phyloP scores from a whole-genome alignment of 2,329 filamentous ascomycete species.

The Thielaviopsis populi region DNA sequence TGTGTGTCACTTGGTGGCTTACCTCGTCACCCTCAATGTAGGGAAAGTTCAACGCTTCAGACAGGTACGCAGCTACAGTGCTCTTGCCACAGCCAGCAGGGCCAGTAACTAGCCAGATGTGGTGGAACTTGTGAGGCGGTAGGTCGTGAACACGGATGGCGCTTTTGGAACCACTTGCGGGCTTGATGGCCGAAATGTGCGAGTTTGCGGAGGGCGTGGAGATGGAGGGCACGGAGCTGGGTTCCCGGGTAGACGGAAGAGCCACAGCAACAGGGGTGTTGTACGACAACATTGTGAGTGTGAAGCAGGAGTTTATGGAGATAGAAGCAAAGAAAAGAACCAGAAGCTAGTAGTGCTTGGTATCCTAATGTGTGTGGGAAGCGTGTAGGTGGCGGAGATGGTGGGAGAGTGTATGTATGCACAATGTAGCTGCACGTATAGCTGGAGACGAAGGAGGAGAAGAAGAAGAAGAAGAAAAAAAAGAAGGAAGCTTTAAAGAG shows the following conservation, averaged over 20 bases:
- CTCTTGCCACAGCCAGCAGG: conserved; percentile 70
- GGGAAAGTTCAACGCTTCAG: conserved; percentile 46
- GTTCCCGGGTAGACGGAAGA: conserved; percentile 10
- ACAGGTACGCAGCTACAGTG: conserved; percentile 53
- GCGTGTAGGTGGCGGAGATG: background rate
- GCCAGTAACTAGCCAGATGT: conserved; percentile 70
- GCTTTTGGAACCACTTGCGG: background rate
- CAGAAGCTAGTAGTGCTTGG: background rate
- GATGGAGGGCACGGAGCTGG: conserved; percentile 20
- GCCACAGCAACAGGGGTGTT: conserved; percentile 30
- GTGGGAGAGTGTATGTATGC: background rate
- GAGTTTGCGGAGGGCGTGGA: conserved; percentile 6
- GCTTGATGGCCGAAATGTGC: conserved; percentile 10
- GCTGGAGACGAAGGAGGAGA: too few relatives aligned
- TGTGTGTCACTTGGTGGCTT: conserved; percentile 22
- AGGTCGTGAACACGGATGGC: conserved; percentile 10
- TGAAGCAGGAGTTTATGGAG: background rate
- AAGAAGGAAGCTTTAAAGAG: background rate
- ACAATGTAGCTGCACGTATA: too few relatives aligned
- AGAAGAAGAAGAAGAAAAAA: background rate
- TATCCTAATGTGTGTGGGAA: background rate
- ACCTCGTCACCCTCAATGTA: conserved; percentile 71
- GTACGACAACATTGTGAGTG: conserved; percentile 35
- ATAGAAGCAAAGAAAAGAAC: background rate
- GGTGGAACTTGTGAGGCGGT: conserved; percentile 32